Evolutionary conservation across 257 asterid genomes (phyloP).

Genomic region (Primulina huaijiensis): DNA sequence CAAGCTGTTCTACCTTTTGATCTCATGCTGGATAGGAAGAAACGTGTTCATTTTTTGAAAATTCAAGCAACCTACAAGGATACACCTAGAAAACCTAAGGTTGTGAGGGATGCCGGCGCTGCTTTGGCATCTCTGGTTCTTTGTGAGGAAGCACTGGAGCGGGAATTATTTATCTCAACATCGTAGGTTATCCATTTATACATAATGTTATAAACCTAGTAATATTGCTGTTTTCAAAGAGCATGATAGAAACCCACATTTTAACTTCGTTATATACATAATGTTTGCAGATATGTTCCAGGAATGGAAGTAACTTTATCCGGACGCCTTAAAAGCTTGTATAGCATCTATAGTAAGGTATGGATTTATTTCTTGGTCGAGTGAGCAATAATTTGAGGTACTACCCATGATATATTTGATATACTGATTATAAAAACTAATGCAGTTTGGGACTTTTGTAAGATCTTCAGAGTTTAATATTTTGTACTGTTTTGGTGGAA

Average conservation of each 20-base stretch:
- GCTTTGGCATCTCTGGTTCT: constrained; percentile 86
- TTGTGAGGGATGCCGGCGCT: constrained; percentile 85
- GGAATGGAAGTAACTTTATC: constrained; percentile 97
- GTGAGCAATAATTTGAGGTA: not conserved
- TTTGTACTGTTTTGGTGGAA: constrained; percentile 4
- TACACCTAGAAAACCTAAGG: constrained; percentile 51
- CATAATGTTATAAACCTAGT: constrained; percentile 10
- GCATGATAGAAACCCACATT: constrained; percentile 10
- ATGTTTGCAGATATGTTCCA: constrained; percentile 77
- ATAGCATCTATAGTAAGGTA: constrained; percentile 93
- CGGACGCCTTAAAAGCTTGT: constrained; percentile 88
- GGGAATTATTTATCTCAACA: constrained; percentile 82
- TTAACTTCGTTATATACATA: constrained; percentile 22
- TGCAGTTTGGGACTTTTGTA: not conserved
- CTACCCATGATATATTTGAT: not conserved
- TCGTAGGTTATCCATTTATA: constrained; percentile 53
- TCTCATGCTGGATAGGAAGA: constrained; percentile 67
- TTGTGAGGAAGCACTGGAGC: constrained; percentile 96
- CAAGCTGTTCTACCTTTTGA: constrained; percentile 98
- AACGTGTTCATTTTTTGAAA: constrained; percentile 56
- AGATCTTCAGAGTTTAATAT: constrained; percentile 6
- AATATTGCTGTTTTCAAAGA: not conserved
- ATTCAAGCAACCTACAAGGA: constrained; percentile 53
- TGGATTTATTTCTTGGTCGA: constrained; percentile 17
- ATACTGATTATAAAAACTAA: not conserved